Evolutionary conservation across 768 basidiomycete genomes (phyloP).

Genomic region (Phylloporus scabripes): DNA sequence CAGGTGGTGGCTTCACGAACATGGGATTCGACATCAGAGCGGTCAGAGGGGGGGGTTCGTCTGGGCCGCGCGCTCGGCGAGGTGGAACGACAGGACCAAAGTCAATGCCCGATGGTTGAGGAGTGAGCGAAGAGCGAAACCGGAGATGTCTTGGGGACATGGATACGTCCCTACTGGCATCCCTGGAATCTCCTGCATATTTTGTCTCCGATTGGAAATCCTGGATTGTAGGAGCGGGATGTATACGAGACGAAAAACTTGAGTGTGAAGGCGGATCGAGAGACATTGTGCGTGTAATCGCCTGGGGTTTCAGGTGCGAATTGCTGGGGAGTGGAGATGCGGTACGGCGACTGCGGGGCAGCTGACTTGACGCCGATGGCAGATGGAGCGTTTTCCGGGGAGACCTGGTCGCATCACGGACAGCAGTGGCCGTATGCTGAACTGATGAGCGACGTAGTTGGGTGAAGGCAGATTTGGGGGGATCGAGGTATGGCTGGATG

Average conservation of each 20-base stretch:
- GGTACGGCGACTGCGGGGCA: constrained; percentile 36
- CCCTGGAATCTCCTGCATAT: constrained; percentile 13
- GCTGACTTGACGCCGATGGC: constrained; percentile 27
- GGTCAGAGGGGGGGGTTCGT: constrained; percentile 66
- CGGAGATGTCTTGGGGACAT: constrained; percentile 45
- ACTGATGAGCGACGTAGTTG: constrained; percentile 19
- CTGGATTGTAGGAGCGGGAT: constrained; percentile 32
- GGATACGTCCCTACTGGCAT: constrained; percentile 36
- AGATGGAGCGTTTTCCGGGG: constrained; percentile 30
- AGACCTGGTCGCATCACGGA: constrained; percentile 21
- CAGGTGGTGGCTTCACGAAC: constrained; percentile 58
- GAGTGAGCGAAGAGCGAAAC: constrained; percentile 66
- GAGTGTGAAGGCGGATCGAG: constrained; percentile 53
- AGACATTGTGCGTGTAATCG: constrained; percentile 58
- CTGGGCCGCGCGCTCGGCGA: constrained; percentile 44
- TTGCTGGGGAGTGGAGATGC: constrained; percentile 37
- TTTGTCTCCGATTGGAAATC: constrained; percentile 24
- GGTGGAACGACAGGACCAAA: constrained; percentile 40
- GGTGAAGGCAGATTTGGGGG: constrained; percentile 42
- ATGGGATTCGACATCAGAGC: constrained; percentile 59
- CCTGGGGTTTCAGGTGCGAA: constrained; percentile 31
- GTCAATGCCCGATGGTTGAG: constrained; percentile 46
- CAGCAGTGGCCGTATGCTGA: constrained; percentile 17
- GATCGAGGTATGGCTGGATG: constrained; percentile 47
- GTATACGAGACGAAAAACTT: constrained; percentile 20